Evolutionary conservation across 306 rosid genomes (phyloP), one percentile per base, ranked within the genome.

Genomic region (Vachellia pachyceras): DNA sequence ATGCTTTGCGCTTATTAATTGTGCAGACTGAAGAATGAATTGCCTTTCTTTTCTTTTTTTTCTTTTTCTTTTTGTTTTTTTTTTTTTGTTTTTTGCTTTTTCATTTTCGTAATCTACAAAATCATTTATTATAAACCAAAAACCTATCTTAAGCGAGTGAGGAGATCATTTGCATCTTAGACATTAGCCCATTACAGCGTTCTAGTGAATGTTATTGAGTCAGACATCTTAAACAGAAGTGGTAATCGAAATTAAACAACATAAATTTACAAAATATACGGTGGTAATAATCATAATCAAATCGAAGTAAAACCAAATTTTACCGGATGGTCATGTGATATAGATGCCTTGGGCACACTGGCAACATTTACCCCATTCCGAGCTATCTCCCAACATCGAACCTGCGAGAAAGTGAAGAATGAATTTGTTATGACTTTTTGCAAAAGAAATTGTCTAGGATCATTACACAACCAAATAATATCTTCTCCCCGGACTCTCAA

Each of bases 321-420:
- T 91, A 92, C 99, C 86, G 99, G 99, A 6, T 95, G 94, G 66
- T 93, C 98, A 52, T 93, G 97, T 5, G 94, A 71, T 54, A 95
- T 93, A 40, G 95, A 89, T 75, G 98, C 97, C 86, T 95, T 93
- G 66, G 98, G 97, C 25, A 88, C 68, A 85, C 89, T 90, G 50
- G 79, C 93, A 58, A 95, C 58, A 83, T 78, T 90, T 14, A 73
- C 75, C 41, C 92, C 97, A 85, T 89, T 90, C 20, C 86, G 90
- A 50, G 86, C 85, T 44, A 95, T 86, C 86, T 95, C 99, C 98
- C 98, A 95, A 77, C 99, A 93, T 18, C 97, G 86, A 58, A 95
- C 96, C 99, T 91, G 82, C 37, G 79, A 23, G 20, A 18, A 69
- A 69, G 37, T 41, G 18, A 40, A 68, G 35, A 41, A 68, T 10